Evolutionary conservation across 148 eudicot genomes (phyloP).

Genomic region (Rhododendron ovatum): DNA sequence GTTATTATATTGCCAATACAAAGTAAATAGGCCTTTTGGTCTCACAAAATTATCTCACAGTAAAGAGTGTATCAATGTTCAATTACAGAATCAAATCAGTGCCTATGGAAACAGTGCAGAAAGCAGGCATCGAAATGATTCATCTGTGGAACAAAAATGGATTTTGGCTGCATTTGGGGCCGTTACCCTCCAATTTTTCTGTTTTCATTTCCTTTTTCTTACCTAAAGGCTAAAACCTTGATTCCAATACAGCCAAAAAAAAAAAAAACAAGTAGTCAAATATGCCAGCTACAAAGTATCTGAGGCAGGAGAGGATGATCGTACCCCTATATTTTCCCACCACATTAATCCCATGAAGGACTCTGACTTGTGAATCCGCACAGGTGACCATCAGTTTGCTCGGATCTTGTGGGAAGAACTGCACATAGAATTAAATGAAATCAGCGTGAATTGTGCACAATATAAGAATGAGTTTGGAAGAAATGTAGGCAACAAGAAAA

Average conservation of each 20-base stretch:
- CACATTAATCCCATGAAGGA: constrained; percentile 62
- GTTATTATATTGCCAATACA: background rate
- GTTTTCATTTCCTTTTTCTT: background rate
- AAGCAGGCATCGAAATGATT: background rate
- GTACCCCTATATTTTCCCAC: constrained; percentile 74
- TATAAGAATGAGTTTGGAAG: background rate
- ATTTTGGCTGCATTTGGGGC: background rate
- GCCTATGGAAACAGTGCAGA: background rate
- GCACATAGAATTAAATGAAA: constrained; percentile 17
- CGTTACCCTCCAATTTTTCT: background rate
- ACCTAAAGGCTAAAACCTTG: background rate
- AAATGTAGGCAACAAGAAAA: background rate
- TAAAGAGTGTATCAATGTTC: background rate
- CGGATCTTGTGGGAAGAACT: constrained; percentile 82
- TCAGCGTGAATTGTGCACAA: background rate
- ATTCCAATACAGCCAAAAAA: background rate
- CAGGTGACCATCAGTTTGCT: constrained; percentile 81
- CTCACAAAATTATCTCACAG: background rate
- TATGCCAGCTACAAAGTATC: background rate
- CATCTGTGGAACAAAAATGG: background rate
- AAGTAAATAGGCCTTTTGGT: background rate
- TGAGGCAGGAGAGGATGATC: background rate
- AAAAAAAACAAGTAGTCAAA: constrained; percentile 6
- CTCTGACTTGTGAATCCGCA: constrained; percentile 84
- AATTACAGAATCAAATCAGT: background rate